Base-by-base conservation (phyloP, 257 asterid genomes). In the Scutellaria galericulata region DNA sequence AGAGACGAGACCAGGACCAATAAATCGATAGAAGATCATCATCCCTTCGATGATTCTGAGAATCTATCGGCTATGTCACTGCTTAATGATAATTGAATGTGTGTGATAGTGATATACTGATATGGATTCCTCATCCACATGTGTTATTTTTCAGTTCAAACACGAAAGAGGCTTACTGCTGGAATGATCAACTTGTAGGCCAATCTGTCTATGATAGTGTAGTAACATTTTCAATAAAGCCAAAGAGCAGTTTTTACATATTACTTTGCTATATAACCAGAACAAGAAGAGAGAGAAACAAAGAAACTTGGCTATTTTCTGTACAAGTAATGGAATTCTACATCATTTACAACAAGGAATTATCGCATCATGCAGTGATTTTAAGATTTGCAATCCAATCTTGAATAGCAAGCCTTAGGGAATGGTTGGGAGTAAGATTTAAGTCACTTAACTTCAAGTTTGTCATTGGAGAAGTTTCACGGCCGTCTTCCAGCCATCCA, bases 391-490 rank as follows among this genome's bases (percentile, higher is more conserved):
- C 86, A 81, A 89, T 73, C 98, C 97, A 93, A 50, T 90, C 96
- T 74, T 82, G 89, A 80, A 90, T 90, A 57, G 86, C 87, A 31
- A 78, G 82, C 62, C 86, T 77, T 24, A 90, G 56, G 2, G 96
- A 78, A 77, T 85, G 85, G 62, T 93, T 93, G 13, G 98, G 97
- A 75, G 87, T 86, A 6, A 89, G 89, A 46, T 77, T 75, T 48
- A 75, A 57, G 69, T 85, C 84, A 57, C 74, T 76, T 53, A 93
- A 68, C 81, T 68, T 87, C 81, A 86, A 75, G 73, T 90, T 93
- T 10, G 98, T 93, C 98, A 93, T 90, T 0, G 97, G 98, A 72
- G 97, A 93, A 66, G 96, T 89, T 45, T 85, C 91, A 4, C 75
- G 90, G 42, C 96, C 91, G 44, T 78, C 76, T 35, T 42, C 89